These are phyloP conservation scores for Tuber aestivum DNA, from an alignment of 495 filamentous ascomycete genomes.

Conservation along the genomic window DNA sequence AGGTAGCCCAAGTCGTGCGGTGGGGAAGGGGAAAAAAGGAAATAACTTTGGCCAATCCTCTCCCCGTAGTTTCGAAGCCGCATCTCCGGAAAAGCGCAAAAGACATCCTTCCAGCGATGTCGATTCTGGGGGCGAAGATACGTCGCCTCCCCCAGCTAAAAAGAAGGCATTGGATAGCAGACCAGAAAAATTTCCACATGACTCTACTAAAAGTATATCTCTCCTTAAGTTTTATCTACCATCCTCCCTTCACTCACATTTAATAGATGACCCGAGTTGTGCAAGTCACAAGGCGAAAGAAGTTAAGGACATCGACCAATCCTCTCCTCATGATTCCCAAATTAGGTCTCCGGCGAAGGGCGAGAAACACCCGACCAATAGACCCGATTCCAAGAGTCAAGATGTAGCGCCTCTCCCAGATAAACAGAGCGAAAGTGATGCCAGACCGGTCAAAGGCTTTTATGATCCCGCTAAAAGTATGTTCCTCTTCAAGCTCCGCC, in stretches of 20 bases:
- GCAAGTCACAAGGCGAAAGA: not conserved
- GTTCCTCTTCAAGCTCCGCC: not conserved
- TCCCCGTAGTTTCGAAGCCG: not conserved
- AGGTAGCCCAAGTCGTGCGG: not conserved
- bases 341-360: not conserved
- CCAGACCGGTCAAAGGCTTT: not conserved
- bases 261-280: not conserved
- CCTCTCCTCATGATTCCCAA: not conserved
- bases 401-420: not conserved
- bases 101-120: not conserved
- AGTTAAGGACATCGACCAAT: not conserved
- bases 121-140: not conserved
- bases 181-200: not conserved
- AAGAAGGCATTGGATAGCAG: not conserved
- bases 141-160: not conserved
- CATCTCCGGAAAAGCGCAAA: not conserved
- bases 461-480: not conserved
- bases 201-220: not conserved
- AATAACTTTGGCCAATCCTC: not conserved
- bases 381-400: not conserved
- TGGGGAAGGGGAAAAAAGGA: not conserved
- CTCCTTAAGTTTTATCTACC: not conserved
- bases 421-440: not conserved
- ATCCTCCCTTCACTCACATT: not conserved
- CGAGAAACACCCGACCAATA: not conserved